Conservation (phyloP, 1,139 yeast genomes). For the Saccharomyces hybrid region DNA sequence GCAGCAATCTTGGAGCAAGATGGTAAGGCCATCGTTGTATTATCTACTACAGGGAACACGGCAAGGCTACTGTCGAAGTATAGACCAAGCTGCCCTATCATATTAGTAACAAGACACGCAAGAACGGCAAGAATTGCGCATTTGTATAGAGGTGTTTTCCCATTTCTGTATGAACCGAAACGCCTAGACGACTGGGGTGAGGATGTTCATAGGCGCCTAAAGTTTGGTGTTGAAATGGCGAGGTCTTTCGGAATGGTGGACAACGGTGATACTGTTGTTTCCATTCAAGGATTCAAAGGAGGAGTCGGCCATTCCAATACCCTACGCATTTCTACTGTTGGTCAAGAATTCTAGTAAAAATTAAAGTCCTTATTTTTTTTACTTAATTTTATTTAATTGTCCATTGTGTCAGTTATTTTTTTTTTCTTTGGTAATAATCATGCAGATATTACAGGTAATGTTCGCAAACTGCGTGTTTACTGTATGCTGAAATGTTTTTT, state of each 20-base stretch:
- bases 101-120: constrained; percentile 95
- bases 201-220: constrained; percentile 91
- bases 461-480: background rate
- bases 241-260: constrained; percentile 74
- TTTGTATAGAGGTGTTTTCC: constrained; percentile 97
- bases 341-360: constrained; percentile 3
- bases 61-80: constrained; percentile 95
- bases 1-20: constrained; percentile 92
- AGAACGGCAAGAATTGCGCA: constrained; percentile 91
- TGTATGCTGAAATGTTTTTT: background rate
- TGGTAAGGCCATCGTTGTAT: constrained; percentile 93
- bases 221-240: constrained; percentile 91
- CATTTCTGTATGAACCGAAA: constrained; percentile 70
- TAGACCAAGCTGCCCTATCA: constrained; percentile 94
- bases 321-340: constrained; percentile 55
- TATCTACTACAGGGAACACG: constrained; percentile 90
- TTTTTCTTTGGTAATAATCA: background rate
- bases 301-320: constrained; percentile 99
- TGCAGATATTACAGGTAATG: background rate
- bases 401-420: background rate
- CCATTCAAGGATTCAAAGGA: constrained; percentile 98
- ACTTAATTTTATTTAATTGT: background rate
- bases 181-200: constrained; percentile 83
- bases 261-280: constrained; percentile 84
- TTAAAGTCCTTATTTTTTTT: background rate